A percentile compares a stretch with the other conserved stretches of the same genome.
Conservation (phyloP, 768 basidiomycete genomes). For the Stropharia rugosoannulata region DNA sequence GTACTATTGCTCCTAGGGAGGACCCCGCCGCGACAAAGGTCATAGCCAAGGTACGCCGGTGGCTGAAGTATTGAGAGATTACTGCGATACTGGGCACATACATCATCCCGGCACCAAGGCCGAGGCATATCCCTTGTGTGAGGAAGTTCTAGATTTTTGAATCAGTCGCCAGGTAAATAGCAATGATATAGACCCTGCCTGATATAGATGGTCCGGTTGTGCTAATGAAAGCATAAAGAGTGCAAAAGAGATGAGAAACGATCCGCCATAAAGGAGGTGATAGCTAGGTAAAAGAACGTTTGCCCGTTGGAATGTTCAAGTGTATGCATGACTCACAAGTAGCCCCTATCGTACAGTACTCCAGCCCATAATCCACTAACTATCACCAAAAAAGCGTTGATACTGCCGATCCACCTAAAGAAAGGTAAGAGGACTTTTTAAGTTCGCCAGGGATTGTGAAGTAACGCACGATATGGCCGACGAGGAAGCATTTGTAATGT, state of each 20-base stretch:
- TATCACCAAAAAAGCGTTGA: slow-evolving; percentile 4
- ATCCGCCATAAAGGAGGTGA: slow-evolving; percentile 4
- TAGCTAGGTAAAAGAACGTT: neutral
- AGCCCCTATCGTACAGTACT: neutral
- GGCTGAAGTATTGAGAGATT: slow-evolving; percentile 44
- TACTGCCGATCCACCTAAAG: slow-evolving; percentile 5
- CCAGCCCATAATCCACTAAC: slow-evolving; percentile 2
- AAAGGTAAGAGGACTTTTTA: neutral
- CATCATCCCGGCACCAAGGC: slow-evolving; percentile 40
- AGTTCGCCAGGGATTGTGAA: neutral
- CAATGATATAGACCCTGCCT: neutral
- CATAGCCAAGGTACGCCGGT: slow-evolving; percentile 43
- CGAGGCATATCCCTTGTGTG: slow-evolving; percentile 45
- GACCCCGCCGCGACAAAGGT: slow-evolving; percentile 27
- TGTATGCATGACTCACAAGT: neutral
- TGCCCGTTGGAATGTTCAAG: neutral
- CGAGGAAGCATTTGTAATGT: slow-evolving; percentile 4
- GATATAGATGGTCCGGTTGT: neutral
- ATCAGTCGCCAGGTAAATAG: neutral
- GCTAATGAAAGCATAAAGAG: slow-evolving; percentile 3
- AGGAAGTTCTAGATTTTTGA: slow-evolving; percentile 33
- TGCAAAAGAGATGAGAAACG: neutral
- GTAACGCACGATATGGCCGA: slow-evolving; percentile 5
- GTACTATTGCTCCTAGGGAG: slow-evolving; percentile 33
- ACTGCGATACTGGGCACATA: slow-evolving; percentile 44